Evolutionary conservation across 768 basidiomycete species (phyloP).

Genomic region (Agaricus subrufescens): DNA sequence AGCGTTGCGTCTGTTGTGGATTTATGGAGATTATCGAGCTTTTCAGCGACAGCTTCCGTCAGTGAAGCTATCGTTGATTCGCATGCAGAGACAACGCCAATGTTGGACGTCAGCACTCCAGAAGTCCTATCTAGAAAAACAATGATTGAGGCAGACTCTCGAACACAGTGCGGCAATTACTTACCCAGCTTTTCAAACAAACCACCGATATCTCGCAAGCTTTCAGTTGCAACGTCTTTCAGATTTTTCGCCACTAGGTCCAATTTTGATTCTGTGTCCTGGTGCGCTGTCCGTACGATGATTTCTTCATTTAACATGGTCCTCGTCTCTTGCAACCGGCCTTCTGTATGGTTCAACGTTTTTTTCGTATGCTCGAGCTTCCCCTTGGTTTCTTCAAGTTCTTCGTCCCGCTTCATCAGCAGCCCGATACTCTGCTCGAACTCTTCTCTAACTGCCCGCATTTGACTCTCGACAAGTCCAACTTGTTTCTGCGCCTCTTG

Average conservation of each 20-base stretch:
- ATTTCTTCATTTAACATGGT: conserved; percentile 73
- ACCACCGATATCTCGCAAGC: conserved; percentile 61
- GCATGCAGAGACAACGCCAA: conserved; percentile 57
- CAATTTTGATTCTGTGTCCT: conserved; percentile 64
- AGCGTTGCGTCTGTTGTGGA: conserved; percentile 47
- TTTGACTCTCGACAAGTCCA: conserved; percentile 78
- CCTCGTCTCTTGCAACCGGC: conserved; percentile 55
- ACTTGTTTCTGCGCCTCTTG: conserved; percentile 82
- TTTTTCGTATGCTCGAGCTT: conserved; percentile 48
- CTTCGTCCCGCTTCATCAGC: conserved; percentile 69
- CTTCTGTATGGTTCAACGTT: conserved; percentile 48
- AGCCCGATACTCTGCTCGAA: conserved; percentile 86
- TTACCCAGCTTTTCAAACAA: conserved; percentile 83
- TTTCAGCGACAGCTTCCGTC: conserved; percentile 46
- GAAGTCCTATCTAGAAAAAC: conserved; percentile 64
- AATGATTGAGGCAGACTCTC: conserved; percentile 9
- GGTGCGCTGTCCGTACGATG: conserved; percentile 72
- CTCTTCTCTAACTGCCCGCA: conserved; percentile 78
- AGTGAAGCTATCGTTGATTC: conserved; percentile 54
- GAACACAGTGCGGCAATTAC: conserved; percentile 14
- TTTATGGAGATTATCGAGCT: conserved; percentile 59
- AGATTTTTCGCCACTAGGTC: conserved; percentile 71
- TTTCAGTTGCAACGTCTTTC: conserved; percentile 62
- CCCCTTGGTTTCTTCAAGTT: conserved; percentile 60
- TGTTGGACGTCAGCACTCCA: conserved; percentile 56